Conservation (phyloP, 1,284 basidiomycete species). For the Apiotrichum gracile region DNA sequence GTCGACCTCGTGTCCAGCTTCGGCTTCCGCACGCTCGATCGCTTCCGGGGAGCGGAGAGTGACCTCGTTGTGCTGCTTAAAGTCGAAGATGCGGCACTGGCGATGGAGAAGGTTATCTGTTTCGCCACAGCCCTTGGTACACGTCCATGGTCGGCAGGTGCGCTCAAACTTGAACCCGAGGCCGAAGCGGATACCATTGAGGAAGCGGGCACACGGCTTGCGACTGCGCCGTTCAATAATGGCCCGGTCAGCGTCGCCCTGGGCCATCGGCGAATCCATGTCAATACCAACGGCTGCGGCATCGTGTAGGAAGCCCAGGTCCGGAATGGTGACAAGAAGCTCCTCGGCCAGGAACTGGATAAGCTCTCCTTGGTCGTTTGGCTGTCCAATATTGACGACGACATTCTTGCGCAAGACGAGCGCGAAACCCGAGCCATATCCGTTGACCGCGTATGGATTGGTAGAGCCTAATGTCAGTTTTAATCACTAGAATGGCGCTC, state of each 20-base stretch:
- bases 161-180: slow-evolving; percentile 79
- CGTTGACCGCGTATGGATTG: slow-evolving; percentile 70
- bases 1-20: slow-evolving; percentile 54
- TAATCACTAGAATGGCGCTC: slow-evolving; percentile 12
- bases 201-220: slow-evolving; percentile 71
- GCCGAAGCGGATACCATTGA: slow-evolving; percentile 86
- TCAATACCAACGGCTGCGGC: slow-evolving; percentile 47
- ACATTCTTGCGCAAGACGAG: slow-evolving; percentile 78
- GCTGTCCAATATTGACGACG: slow-evolving; percentile 64
- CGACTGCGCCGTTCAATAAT: slow-evolving; percentile 21
- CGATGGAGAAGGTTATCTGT: slow-evolving; percentile 60
- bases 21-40: slow-evolving; percentile 40
- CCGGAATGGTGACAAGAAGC: slow-evolving; percentile 74
- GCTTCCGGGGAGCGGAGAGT: slow-evolving; percentile 55
- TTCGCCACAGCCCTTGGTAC: slow-evolving; percentile 58
- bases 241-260: not conserved
- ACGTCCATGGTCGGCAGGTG: slow-evolving; percentile 68
- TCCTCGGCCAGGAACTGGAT: slow-evolving; percentile 78
- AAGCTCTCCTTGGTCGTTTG: slow-evolving; percentile 70
- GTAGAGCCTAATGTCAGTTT: slow-evolving; percentile 59
- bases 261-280: slow-evolving; percentile 1
- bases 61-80: slow-evolving; percentile 76
- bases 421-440: slow-evolving; percentile 82
- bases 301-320: slow-evolving; percentile 52
- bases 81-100: slow-evolving; percentile 73